Conservation (phyloP, 2,329 filamentous ascomycete genomes). For the Phyllosticta ampelicida region DNA sequence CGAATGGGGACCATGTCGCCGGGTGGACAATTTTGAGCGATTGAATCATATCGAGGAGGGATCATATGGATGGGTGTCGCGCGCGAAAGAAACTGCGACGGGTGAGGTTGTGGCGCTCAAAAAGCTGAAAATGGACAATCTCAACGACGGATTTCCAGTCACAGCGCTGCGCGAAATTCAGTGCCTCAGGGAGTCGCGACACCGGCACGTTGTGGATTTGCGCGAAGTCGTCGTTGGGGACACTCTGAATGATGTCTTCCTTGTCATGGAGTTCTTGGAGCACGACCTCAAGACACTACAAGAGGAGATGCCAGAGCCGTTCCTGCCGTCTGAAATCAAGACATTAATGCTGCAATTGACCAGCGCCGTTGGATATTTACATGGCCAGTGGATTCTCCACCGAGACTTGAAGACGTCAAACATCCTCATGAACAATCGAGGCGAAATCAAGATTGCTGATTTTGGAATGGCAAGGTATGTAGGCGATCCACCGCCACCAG, state of each 20-base stretch:
- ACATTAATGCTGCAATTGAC: conserved; percentile 76
- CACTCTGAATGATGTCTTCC: conserved; percentile 57
- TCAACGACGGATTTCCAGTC: conserved; percentile 75
- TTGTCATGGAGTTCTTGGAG: conserved; percentile 96
- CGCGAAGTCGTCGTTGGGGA: conserved; percentile 76
- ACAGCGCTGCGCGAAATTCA: conserved; percentile 91
- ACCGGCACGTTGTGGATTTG: conserved; percentile 72
- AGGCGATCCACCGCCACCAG: conserved; percentile 59
- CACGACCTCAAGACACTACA: conserved; percentile 92
- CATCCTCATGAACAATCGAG: conserved; percentile 88
- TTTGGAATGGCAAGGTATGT: conserved; percentile 96
- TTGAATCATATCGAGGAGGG: conserved; percentile 97
- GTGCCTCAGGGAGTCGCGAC: conserved; percentile 68
- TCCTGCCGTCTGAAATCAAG: conserved; percentile 86
- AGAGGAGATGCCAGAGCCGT: conserved; percentile 88
- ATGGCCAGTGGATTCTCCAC: conserved; percentile 77
- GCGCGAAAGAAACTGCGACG: conserved; percentile 63
- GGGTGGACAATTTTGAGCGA: conserved; percentile 80
- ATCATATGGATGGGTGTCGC: conserved; percentile 87
- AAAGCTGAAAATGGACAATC: conserved; percentile 76
- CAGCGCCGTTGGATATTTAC: conserved; percentile 72
- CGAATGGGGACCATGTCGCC: conserved; percentile 60
- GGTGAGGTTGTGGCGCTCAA: conserved; percentile 84
- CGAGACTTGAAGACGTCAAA: conserved; percentile 92
- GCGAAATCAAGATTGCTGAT: conserved; percentile 89